Evolutionary conservation across 169 alveolate species (phyloP).

Genomic region (Plasmodium relictum): DNA sequence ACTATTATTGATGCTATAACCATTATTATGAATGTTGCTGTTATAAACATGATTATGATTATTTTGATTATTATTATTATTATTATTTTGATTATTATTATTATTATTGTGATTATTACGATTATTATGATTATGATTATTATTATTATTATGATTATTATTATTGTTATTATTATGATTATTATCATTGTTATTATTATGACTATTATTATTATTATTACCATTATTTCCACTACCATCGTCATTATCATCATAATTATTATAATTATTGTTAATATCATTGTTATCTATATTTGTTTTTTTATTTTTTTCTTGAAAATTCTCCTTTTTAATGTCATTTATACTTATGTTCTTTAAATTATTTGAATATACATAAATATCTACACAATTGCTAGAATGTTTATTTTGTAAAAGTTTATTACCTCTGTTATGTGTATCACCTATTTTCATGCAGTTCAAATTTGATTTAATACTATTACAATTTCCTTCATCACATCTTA

Average conservation of each 20-base stretch:
- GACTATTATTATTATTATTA: not conserved
- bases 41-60: not conserved
- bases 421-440: not conserved
- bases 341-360: not conserved
- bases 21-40: not conserved
- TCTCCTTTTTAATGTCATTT: not conserved
- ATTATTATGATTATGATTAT: not conserved
- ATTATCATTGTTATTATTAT: not conserved
- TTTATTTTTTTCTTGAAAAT: not conserved
- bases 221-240: not conserved
- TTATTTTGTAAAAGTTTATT: not conserved
- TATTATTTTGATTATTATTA: not conserved
- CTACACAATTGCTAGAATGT: not conserved
- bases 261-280: not conserved
- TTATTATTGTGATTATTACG: not conserved
- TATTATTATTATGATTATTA: not conserved
- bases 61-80: not conserved
- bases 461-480: not conserved
- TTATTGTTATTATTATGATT: not conserved
- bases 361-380: not conserved
- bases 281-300: not conserved
- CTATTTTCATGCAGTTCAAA: not conserved
- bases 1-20: not conserved
- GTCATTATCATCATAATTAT: not conserved
- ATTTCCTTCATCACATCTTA: not conserved